phyloP scores from a whole-genome alignment of 768 basidiomycete species.

The Mycena capillaripes region DNA sequence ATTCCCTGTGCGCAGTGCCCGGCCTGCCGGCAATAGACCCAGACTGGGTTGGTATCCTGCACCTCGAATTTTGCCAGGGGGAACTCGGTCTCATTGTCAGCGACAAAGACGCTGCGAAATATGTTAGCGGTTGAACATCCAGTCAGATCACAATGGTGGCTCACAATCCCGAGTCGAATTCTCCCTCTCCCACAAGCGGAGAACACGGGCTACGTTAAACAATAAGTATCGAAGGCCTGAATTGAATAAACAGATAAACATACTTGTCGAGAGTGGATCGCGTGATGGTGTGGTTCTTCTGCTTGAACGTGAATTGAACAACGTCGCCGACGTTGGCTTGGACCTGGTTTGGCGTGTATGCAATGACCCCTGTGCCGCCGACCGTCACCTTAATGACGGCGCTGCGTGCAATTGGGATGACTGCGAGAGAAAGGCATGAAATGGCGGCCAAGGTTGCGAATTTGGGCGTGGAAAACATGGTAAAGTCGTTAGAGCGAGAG shows the following conservation, averaged over 20 bases:
- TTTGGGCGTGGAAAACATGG: slow-evolving; percentile 40
- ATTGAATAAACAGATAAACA: background rate
- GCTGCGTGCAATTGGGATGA: slow-evolving; percentile 50
- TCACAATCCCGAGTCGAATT: slow-evolving; percentile 75
- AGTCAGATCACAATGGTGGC: slow-evolving; percentile 34
- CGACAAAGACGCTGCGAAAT: slow-evolving; percentile 59
- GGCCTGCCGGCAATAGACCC: slow-evolving; percentile 72
- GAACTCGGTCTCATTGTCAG: slow-evolving; percentile 58
- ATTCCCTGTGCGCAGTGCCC: slow-evolving; percentile 70
- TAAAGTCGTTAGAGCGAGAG: slow-evolving; percentile 28
- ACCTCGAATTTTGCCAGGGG: slow-evolving; percentile 60
- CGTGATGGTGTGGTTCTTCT: slow-evolving; percentile 72
- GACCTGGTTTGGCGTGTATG: slow-evolving; percentile 52
- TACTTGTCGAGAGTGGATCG: slow-evolving; percentile 62
- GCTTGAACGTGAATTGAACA: slow-evolving; percentile 65
- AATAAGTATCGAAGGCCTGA: background rate
- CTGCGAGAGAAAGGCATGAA: slow-evolving; percentile 44
- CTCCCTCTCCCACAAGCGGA: slow-evolving; percentile 45
- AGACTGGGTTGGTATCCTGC: slow-evolving; percentile 60
- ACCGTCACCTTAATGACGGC: slow-evolving; percentile 61
- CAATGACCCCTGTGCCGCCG: slow-evolving; percentile 58
- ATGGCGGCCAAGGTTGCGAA: slow-evolving; percentile 37
- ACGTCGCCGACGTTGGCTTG: slow-evolving; percentile 25
- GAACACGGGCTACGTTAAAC: slow-evolving; percentile 56
- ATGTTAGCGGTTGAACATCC: slow-evolving; percentile 1